phyloP scores from a whole-genome alignment of 2,329 filamentous ascomycete genomes.

The Aspergillus viridinutans region DNA sequence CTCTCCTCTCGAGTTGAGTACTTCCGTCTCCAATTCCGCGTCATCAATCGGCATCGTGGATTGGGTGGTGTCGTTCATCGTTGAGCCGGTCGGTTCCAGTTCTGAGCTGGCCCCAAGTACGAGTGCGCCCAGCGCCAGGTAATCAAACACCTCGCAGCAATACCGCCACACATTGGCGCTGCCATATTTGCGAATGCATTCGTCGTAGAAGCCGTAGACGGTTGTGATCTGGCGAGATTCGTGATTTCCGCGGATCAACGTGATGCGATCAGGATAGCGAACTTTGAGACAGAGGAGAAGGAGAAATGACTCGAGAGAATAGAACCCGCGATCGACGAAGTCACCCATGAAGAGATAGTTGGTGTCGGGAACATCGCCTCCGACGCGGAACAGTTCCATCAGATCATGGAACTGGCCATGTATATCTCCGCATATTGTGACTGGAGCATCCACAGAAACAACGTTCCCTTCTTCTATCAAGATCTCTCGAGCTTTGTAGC shows the following conservation, averaged over 20 bases:
- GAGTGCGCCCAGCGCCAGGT: slow-evolving; percentile 83
- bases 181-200: slow-evolving; percentile 92
- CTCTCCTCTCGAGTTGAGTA: slow-evolving; percentile 77
- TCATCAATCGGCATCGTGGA: slow-evolving; percentile 54
- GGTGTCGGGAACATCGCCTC: slow-evolving; percentile 88
- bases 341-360: slow-evolving; percentile 99
- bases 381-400: slow-evolving; percentile 94
- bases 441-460: slow-evolving; percentile 88
- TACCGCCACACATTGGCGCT: slow-evolving; percentile 96
- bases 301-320: slow-evolving; percentile 93
- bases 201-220: slow-evolving; percentile 97
- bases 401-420: slow-evolving; percentile 95
- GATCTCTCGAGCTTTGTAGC: slow-evolving; percentile 93
- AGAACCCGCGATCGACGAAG: slow-evolving; percentile 97
- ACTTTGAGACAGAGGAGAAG: slow-evolving; percentile 95
- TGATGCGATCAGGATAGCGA: slow-evolving; percentile 94
- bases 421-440: slow-evolving; percentile 96
- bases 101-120: slow-evolving; percentile 76
- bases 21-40: slow-evolving; percentile 84
- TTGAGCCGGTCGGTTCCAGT: slow-evolving; percentile 55
- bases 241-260: slow-evolving; percentile 90
- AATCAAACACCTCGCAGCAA: slow-evolving; percentile 97
- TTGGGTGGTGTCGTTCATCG: slow-evolving; percentile 43
- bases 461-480: slow-evolving; percentile 98
- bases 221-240: slow-evolving; percentile 96